Evolutionary conservation across 345 rosid species (phyloP).

Genomic region (Eucalyptus erythrocorys): DNA sequence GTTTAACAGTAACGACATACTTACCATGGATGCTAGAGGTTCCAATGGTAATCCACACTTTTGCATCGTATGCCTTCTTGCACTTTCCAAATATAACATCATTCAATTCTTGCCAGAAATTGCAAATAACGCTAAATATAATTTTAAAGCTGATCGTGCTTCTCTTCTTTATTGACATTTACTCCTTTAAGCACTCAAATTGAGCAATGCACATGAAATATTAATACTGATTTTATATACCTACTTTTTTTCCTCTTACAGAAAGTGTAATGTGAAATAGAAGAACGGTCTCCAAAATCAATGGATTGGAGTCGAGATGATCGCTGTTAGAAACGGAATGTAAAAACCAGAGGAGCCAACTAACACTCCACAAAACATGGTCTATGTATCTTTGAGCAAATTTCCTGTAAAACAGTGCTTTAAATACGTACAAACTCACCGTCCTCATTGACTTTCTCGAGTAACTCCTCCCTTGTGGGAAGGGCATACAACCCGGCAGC

Average conservation of each 20-base stretch:
- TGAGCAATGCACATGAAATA: not conserved
- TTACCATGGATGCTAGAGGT: not conserved
- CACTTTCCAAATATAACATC: not conserved
- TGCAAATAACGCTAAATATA: not conserved
- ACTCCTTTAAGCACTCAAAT: not conserved
- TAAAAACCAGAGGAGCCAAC: not conserved
- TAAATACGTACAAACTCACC: conserved; percentile 28
- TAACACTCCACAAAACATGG: not conserved
- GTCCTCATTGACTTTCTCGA: conserved; percentile 70
- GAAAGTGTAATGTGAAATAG: not conserved
- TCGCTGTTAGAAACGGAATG: not conserved
- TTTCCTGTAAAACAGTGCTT: not conserved
- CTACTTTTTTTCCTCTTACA: not conserved
- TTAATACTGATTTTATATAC: not conserved
- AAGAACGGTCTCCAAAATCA: not conserved
- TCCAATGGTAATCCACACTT: not conserved
- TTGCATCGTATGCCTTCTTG: not conserved
- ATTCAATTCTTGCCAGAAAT: not conserved
- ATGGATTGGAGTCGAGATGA: not conserved
- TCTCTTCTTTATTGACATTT: not conserved
- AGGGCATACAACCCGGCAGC: conserved; percentile 86
- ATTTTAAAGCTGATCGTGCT: not conserved
- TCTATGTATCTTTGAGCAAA: not conserved
- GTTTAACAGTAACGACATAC: not conserved
- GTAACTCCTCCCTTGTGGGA: conserved; percentile 66